Evolutionary conservation across 1,284 basidiomycete species (phyloP).

Genomic region (Austropuccinia psidii): DNA sequence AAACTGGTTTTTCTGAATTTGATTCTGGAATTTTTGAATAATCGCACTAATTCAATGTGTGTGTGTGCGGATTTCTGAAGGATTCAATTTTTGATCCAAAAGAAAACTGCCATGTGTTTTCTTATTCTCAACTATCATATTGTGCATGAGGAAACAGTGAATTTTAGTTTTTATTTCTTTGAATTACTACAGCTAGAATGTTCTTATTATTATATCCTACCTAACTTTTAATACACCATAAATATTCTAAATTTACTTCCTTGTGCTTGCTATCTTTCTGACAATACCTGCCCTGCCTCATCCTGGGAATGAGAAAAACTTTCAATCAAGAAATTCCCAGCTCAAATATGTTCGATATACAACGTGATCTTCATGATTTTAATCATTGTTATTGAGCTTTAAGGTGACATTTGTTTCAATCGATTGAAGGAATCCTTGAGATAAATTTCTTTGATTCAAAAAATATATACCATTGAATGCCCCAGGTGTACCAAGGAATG

Average conservation of each 20-base stretch:
- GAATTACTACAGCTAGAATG: neutral
- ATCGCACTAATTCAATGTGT: too few relatives aligned
- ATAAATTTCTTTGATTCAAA: neutral
- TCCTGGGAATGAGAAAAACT: neutral
- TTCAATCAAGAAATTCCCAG: neutral
- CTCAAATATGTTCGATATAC: neutral
- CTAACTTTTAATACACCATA: neutral
- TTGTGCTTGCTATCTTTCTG: neutral
- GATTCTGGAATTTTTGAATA: too few relatives aligned
- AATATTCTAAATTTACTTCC: neutral
- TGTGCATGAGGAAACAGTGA: neutral
- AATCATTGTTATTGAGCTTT: neutral
- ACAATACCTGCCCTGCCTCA: neutral
- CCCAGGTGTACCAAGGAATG: constrained; percentile 1
- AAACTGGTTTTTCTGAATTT: too few relatives aligned
- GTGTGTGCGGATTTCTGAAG: too few relatives aligned
- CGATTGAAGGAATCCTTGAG: neutral
- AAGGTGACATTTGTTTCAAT: neutral
- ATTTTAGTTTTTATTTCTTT: neutral
- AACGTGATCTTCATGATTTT: neutral
- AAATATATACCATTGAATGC: neutral
- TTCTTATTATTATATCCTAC: neutral
- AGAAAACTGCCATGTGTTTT: too few relatives aligned
- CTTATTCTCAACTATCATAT: neutral
- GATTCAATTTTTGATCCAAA: too few relatives aligned